Percentiles rank a stretch among this genome's conserved stretches.
These are phyloP conservation scores for Echria macrotheca DNA, from an alignment of 495 filamentous ascomycete species.

Conservation along the genomic window DNA sequence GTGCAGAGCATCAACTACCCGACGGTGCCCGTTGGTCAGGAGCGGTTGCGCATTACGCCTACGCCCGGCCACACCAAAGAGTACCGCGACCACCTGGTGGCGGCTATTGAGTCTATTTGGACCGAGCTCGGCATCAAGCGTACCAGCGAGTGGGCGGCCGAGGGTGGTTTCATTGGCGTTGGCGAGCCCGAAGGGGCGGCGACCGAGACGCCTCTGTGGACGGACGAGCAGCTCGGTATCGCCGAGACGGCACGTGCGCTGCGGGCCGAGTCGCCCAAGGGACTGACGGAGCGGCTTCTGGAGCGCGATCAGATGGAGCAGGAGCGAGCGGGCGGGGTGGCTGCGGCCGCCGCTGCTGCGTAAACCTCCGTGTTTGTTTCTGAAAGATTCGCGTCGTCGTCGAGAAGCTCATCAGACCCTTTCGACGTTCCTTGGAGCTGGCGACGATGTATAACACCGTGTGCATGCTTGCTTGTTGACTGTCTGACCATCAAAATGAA, in stretches of 20 bases:
- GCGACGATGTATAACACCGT: too few species aligned
- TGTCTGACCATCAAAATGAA: too few species aligned
- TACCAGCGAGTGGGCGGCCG: slow-evolving; percentile 80
- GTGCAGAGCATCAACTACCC: slow-evolving; percentile 99
- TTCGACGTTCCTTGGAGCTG: slow-evolving; percentile 7
- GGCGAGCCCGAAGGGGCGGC: slow-evolving; percentile 59
- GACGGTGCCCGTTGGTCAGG: slow-evolving; percentile 92
- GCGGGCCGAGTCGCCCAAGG: background rate
- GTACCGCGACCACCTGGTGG: slow-evolving; percentile 78
- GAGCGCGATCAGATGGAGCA: slow-evolving; percentile 17
- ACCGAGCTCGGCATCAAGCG: slow-evolving; percentile 81
- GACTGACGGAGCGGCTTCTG: slow-evolving; percentile 22
- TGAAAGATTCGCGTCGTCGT: too few species aligned
- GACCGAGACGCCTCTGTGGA: slow-evolving; percentile 65
- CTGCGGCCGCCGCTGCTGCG: slow-evolving; percentile 17
- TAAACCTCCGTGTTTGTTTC: too few species aligned
- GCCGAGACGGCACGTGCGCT: slow-evolving; percentile 39
- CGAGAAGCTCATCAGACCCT: slow-evolving; percentile 11
- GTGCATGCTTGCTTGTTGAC: too few species aligned
- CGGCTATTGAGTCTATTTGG: slow-evolving; percentile 84
- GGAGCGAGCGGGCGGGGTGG: slow-evolving; percentile 13
- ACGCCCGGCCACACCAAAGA: slow-evolving; percentile 84
- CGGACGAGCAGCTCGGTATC: slow-evolving; percentile 76
- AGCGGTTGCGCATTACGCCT: slow-evolving; percentile 90
- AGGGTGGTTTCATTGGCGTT: slow-evolving; percentile 92